Conservation (phyloP, 2,329 filamentous ascomycete species). For the Pyrenochaeta sp. region DNA sequence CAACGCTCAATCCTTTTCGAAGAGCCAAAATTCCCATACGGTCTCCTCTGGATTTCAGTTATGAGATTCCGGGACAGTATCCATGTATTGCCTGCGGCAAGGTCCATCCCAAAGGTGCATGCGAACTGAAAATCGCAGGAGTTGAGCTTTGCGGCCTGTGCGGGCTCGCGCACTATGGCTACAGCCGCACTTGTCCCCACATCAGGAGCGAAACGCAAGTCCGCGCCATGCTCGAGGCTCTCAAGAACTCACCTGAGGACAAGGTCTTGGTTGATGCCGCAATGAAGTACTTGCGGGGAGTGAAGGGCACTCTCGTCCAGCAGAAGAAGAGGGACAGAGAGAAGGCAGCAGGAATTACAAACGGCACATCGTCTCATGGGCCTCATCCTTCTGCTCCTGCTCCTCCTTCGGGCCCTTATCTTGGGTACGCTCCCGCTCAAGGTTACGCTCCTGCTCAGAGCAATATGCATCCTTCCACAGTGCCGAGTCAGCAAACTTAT, state of each 20-base stretch:
- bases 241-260: constrained; percentile 66
- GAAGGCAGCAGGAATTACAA: no score
- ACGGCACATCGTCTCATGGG: no score
- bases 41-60: constrained; percentile 33
- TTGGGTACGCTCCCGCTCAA: no score
- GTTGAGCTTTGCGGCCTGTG: constrained; percentile 71
- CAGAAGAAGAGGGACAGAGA: constrained; percentile 55
- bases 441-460: no score
- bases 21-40: constrained; percentile 40
- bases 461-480: no score
- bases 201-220: constrained; percentile 69
- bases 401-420: no score
- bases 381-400: no score
- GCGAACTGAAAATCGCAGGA: constrained; percentile 66
- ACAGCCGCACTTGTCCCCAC: constrained; percentile 65
- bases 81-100: constrained; percentile 64
- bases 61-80: constrained; percentile 19
- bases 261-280: constrained; percentile 61
- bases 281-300: constrained; percentile 63
- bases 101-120: constrained; percentile 64
- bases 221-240: constrained; percentile 67
- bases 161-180: constrained; percentile 66
- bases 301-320: constrained; percentile 64
- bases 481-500: no score
- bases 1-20: constrained; percentile 41